A percentile compares a stretch with the other conserved stretches of the same genome.
These are phyloP conservation scores for Boletus vinaceobasis DNA, from an alignment of 768 basidiomycete genomes.

Conservation along the genomic window DNA sequence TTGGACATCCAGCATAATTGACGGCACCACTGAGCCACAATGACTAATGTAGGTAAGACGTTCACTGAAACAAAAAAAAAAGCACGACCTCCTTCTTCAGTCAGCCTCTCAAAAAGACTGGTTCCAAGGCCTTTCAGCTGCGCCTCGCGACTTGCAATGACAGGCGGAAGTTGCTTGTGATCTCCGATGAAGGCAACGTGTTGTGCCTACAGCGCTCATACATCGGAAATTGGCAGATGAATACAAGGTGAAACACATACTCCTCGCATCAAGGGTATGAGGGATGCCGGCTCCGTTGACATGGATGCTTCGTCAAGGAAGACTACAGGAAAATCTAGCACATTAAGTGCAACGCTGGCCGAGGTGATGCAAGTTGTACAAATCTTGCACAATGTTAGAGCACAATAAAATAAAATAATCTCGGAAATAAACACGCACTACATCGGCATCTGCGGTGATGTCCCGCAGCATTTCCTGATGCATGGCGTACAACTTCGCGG, in stretches of 20 bases:
- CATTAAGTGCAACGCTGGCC: constrained; percentile 58
- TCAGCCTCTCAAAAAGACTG: constrained; percentile 86
- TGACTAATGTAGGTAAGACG: constrained; percentile 6
- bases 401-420: background rate
- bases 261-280: constrained; percentile 93
- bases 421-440: constrained; percentile 46
- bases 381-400: constrained; percentile 44
- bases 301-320: constrained; percentile 95
- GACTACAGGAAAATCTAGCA: constrained; percentile 87
- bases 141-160: constrained; percentile 78
- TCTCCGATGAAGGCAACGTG: constrained; percentile 94
- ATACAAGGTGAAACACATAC: constrained; percentile 45
- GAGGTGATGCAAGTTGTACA: constrained; percentile 88
- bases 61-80: background rate
- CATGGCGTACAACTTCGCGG: constrained; percentile 48
- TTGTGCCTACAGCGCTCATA: constrained; percentile 48
- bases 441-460: constrained; percentile 63
- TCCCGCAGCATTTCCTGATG: constrained; percentile 64
- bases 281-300: constrained; percentile 90
- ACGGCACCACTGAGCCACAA: constrained; percentile 61
- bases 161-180: constrained; percentile 91
- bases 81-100: constrained; percentile 61
- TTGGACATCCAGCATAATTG: constrained; percentile 90
- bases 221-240: constrained; percentile 7
- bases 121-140: constrained; percentile 67